Evolutionary conservation across 163 green algal species (phyloP).

Genomic region (Coccomyxa subellipsoidea): DNA sequence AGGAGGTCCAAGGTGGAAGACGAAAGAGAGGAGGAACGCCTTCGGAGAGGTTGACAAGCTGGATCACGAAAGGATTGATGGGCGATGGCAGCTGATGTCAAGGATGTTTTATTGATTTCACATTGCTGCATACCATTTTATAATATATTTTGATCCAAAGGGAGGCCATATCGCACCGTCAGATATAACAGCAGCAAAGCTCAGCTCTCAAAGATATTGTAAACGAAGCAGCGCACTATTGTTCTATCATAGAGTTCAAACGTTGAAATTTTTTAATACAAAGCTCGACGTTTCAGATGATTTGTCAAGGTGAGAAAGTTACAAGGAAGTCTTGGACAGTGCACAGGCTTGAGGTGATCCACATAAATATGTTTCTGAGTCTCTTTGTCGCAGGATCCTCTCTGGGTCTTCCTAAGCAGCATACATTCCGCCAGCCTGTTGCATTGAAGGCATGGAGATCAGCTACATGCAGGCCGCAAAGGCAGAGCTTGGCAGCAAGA

Average conservation of each 20-base stretch:
- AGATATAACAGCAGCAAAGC: too few relatives aligned
- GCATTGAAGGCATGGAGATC: not conserved
- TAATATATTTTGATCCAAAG: too few relatives aligned
- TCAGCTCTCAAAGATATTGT: too few relatives aligned
- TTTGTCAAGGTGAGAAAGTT: not conserved
- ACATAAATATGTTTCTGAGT: too few relatives aligned
- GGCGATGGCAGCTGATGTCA: too few relatives aligned
- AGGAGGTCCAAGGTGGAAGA: not conserved
- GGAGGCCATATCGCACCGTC: too few relatives aligned
- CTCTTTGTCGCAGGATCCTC: not conserved
- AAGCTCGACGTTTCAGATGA: not conserved
- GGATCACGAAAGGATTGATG: not conserved
- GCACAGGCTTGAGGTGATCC: too few relatives aligned
- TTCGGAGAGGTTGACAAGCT: not conserved
- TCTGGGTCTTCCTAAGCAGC: not conserved
- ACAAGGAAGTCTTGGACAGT: too few relatives aligned
- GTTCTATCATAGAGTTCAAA: too few relatives aligned
- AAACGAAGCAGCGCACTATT: too few relatives aligned
- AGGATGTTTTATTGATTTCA: too few relatives aligned
- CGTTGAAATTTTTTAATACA: not conserved
- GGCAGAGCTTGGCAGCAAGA: not conserved
- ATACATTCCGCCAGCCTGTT: conserved; percentile 34
- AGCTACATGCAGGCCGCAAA: not conserved
- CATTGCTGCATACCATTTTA: too few relatives aligned
- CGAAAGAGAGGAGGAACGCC: not conserved